Evolutionary conservation across 2,329 filamentous ascomycete species (phyloP), one percentile per base, ranked within the genome.

Genomic region (Exophiala phaeomuriformis): DNA sequence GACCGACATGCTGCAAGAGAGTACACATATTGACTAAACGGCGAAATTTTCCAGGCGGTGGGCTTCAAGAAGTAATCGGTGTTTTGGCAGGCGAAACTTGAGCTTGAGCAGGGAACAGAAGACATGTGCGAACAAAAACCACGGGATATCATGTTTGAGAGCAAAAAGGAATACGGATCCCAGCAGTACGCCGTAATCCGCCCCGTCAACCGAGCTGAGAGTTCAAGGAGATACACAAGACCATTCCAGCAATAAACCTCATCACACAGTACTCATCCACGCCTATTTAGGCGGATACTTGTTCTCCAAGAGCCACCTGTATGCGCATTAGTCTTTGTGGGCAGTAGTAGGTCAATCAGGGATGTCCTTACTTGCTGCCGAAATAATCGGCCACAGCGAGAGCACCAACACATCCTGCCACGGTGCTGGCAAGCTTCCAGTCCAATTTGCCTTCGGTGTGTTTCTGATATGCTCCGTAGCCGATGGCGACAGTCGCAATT

Each of bases 271-370:
- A 12, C 28, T 12, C 10, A 28, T 47, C 36, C 27, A 31, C 39
- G n/a, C 59, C 62, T 71, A 74, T 66, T 75, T 74, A 51, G 69
- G 68, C 47, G 74, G 74, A 60, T 72, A 77, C 63, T 75, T 76
- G 68, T 76, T 76, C 63, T 75, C 71, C 58, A 76, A 66, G 51
- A 77, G 68, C 70, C 74, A 77, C 61, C 74, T 77, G 56, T 7
- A 48, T n/a, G 41, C 52, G 28, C 47, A 45, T 51, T 49, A 47
- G 19, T 40, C 47, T 43, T 27, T 8, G 5, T 28, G 32, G 27
- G 5, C 9, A 50, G 44, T 31, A 33, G 32, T 7, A 6, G n/a
- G 39, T 2, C 27, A 28, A 19, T 19, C 19, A 27, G 36, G 6
- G 12, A 28, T 41, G 63, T 35, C 69, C 73, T 67, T 59, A 77